Conservation (phyloP, 2,329 filamentous ascomycete species). For the Periglandula ipomoeae region DNA sequence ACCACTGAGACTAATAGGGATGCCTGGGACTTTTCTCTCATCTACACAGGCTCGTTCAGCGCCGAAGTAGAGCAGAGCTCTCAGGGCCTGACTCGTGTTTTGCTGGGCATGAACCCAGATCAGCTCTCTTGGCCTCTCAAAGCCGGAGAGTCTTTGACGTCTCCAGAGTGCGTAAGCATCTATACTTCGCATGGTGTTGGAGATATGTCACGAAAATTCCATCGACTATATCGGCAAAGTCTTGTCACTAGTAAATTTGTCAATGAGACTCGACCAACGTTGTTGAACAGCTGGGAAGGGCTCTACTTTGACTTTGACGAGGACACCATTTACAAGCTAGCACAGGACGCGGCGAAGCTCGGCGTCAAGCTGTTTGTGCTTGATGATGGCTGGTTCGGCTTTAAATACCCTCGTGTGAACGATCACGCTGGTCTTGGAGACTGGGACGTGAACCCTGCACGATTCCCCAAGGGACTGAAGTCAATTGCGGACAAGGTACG, state of each 20-base stretch:
- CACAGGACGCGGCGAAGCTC: constrained; percentile 45
- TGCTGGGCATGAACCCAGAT: constrained; percentile 50
- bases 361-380: constrained; percentile 56
- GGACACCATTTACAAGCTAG: constrained; percentile 44
- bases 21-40: constrained; percentile 57
- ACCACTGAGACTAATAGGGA: no score
- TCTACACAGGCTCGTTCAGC: constrained; percentile 55
- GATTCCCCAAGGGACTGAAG: constrained; percentile 52
- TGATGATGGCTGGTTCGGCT: constrained; percentile 60
- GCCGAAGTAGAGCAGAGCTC: constrained; percentile 54
- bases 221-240: constrained; percentile 52
- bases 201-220: constrained; percentile 53
- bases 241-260: constrained; percentile 49
- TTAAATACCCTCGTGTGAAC: constrained; percentile 45
- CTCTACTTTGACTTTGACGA: constrained; percentile 50
- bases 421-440: constrained; percentile 53
- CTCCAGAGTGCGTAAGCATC: constrained; percentile 53
- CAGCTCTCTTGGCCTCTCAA: constrained; percentile 50
- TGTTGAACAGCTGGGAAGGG: constrained; percentile 61
- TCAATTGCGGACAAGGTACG: constrained; percentile 40
- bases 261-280: constrained; percentile 38
- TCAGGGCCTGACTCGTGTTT: constrained; percentile 49
- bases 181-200: constrained; percentile 51
- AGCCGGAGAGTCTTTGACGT: constrained; percentile 47
- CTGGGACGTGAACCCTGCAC: constrained; percentile 48